Base-by-base conservation (phyloP, 2,329 filamentous ascomycete genomes). In the Purpureocillium takamizusanense region DNA sequence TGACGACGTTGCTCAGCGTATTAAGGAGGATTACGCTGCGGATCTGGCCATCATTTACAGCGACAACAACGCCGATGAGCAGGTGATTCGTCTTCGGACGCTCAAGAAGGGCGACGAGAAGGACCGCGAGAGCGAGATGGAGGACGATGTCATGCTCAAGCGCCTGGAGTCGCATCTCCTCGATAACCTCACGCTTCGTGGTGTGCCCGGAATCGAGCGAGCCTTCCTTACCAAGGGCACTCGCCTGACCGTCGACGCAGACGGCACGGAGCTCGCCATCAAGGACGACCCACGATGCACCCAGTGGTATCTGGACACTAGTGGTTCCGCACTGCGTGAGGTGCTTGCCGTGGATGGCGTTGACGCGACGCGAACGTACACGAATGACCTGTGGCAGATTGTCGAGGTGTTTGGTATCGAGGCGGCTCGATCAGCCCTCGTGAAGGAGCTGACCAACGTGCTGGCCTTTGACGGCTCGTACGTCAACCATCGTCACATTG, bases 401-500 rank as follows among this genome's bases (percentile, higher is more conserved):
- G 83, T 95, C 33, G 84, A 90, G 48, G 87, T 95, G 9, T 92
- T 98, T 46, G 92, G 92, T 57, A 98, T 98, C 46, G 92, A 98
- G 59, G 94, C 88, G 48, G 88, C 88, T 44, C 83, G 92, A 54
- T 79, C 84, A 35, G 85, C 89, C 38, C 72, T 98, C 41, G 79
- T 95, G 50, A 81, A 83, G 44, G 94, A 98, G 59, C 65, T 98
- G 70, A 87, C 84, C 23, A 81, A 87, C 54, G 92, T 99, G 57
- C 67, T 99, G 67, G 89, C 92, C 18, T 98, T 98, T 59, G 92
- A 97, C 59, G 94, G 94, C 76, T 97, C 92, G 12, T 98, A 98
- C 60, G 92, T 98, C 74, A 98, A 98, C 62, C 88, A 97, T 66
- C 88, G 92, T 54, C 92, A 98, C 69, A 80, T 98, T 69, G 86